These are phyloP conservation scores for Daldinia loculata DNA, from an alignment of 495 filamentous ascomycete genomes.

Conservation along the genomic window DNA sequence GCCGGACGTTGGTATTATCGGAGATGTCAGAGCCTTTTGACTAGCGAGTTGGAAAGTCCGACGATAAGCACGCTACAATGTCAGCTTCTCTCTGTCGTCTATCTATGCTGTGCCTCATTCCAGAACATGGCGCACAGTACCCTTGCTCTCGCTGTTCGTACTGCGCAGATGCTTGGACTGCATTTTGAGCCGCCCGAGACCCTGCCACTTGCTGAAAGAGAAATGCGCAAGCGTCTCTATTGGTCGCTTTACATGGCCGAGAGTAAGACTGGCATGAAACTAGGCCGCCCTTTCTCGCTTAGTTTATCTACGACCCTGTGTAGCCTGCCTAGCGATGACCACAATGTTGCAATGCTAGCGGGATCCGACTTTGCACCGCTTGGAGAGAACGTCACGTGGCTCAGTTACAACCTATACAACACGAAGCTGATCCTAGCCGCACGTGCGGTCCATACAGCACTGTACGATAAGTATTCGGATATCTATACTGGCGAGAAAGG, in stretches of 20 bases:
- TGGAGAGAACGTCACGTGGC: slow-evolving; percentile 3
- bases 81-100: slow-evolving; percentile 1
- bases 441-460: neutral
- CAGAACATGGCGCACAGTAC: slow-evolving; percentile 1
- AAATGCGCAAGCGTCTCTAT: slow-evolving; percentile 1
- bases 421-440: neutral
- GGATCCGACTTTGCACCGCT: slow-evolving; percentile 5
- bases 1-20: neutral
- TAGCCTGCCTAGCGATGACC: neutral
- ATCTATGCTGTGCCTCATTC: slow-evolving; percentile 1
- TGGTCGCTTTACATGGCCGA: slow-evolving; percentile 4
- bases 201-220: neutral
- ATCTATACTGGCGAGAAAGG: neutral
- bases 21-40: neutral
- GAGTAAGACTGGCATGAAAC: neutral
- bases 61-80: slow-evolving; percentile 3
- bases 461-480: slow-evolving; percentile 3
- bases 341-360: neutral
- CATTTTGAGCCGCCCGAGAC: neutral
- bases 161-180: neutral
- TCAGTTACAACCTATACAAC: neutral
- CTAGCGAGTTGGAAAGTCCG: neutral
- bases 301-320: neutral
- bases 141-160: neutral
- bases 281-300: slow-evolving; percentile 2